Conservation (phyloP, 352 stramenopile species). For the Nothophytophthora sp. region DNA sequence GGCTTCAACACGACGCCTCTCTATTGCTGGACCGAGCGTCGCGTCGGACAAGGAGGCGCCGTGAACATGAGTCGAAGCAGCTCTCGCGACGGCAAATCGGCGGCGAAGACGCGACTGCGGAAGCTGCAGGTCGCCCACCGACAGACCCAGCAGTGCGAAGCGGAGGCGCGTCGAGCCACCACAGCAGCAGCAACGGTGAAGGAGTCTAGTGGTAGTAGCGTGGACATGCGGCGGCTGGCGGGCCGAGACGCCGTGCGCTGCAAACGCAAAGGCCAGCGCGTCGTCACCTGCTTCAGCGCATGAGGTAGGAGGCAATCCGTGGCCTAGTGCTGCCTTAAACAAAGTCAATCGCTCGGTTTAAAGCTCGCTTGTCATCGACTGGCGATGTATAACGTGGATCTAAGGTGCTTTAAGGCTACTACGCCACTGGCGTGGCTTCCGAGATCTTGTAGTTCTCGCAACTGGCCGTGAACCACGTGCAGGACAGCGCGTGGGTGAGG, state of each 20-base stretch:
- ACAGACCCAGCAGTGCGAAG: slow-evolving; percentile 16
- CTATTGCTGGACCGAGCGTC: slow-evolving; percentile 29
- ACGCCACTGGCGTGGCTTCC: background rate
- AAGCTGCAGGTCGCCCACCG: slow-evolving; percentile 8
- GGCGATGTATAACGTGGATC: no score
- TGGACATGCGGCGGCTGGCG: slow-evolving; percentile 22
- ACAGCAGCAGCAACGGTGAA: background rate
- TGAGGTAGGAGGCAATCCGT: background rate
- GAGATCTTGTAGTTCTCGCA: slow-evolving; percentile 2
- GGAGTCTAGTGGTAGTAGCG: background rate
- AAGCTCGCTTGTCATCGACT: no score
- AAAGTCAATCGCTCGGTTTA: no score
- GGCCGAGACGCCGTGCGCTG: slow-evolving; percentile 25
- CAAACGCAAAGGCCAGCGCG: slow-evolving; percentile 12
- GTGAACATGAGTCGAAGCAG: slow-evolving; percentile 22
- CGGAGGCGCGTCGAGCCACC: background rate
- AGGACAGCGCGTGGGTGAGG: slow-evolving; percentile 1
- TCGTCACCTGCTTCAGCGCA: slow-evolving; percentile 9
- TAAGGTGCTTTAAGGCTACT: no score
- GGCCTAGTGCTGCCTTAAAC: no score
- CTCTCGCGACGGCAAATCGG: slow-evolving; percentile 15
- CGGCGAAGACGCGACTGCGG: slow-evolving; percentile 7
- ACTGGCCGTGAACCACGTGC: slow-evolving; percentile 8
- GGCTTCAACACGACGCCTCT: slow-evolving; percentile 21
- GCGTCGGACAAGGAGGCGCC: slow-evolving; percentile 16